Evolutionary conservation across 805 yeast species (phyloP).

Genomic region (Cyberlindnera japonica): DNA sequence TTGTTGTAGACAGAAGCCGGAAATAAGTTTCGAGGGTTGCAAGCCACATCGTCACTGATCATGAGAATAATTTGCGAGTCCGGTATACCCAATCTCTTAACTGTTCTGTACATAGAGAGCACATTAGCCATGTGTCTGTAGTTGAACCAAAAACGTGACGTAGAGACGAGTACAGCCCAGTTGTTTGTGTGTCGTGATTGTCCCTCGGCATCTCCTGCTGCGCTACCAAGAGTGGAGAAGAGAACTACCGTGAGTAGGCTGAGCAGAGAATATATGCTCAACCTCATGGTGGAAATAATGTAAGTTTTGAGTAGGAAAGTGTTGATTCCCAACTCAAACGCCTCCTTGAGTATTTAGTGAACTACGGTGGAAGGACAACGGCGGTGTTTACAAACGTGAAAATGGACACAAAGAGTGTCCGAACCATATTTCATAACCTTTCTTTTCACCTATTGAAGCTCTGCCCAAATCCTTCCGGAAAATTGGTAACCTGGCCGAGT

Average conservation of each 20-base stretch:
- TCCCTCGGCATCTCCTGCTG: slow-evolving; percentile 3
- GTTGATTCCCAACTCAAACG: too few relatives aligned
- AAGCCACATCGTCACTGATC: slow-evolving; percentile 96
- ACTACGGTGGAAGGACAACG: neutral
- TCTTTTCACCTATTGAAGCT: too few relatives aligned
- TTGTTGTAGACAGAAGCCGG: slow-evolving; percentile 96
- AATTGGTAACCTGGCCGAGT: slow-evolving; percentile 63
- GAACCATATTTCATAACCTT: too few relatives aligned
- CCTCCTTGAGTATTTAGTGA: too few relatives aligned
- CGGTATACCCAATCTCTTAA: slow-evolving; percentile 93
- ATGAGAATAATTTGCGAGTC: slow-evolving; percentile 95
- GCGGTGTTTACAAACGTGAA: neutral
- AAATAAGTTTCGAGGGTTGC: slow-evolving; percentile 92
- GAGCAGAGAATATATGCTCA: neutral
- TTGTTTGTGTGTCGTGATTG: slow-evolving; percentile 53
- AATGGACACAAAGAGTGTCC: too few relatives aligned
- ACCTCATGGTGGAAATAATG: slow-evolving; percentile 3
- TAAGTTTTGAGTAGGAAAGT: too few relatives aligned
- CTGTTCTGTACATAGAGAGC: slow-evolving; percentile 90
- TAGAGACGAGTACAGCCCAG: slow-evolving; percentile 88
- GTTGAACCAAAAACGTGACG: slow-evolving; percentile 97
- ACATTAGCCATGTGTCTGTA: slow-evolving; percentile 98
- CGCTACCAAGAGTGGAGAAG: slow-evolving; percentile 2
- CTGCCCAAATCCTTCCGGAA: slow-evolving; percentile 1
- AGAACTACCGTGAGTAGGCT: slow-evolving; percentile 3